phyloP scores from a whole-genome alignment of 805 yeast species.

The Torulaspora gathmanii region DNA sequence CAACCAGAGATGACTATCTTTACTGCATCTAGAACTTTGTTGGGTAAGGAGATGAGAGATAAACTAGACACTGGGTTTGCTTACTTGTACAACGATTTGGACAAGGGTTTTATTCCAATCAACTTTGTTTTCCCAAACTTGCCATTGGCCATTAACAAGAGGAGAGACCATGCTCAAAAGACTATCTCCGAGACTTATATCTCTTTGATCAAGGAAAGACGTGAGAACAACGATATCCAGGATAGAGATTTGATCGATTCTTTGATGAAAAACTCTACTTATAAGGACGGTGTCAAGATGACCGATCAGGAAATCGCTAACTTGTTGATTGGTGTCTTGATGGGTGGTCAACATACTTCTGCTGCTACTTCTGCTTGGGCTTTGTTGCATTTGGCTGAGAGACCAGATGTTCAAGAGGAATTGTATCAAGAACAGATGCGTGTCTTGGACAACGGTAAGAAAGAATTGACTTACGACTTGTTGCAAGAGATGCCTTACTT shows the following conservation, averaged over 20 bases:
- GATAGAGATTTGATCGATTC: conserved; percentile 88
- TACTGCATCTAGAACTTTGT: conserved; percentile 87
- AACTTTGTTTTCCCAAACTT: conserved; percentile 93
- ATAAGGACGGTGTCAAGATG: conserved; percentile 92
- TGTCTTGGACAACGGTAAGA: conserved; percentile 52
- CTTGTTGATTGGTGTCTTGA: conserved; percentile 86
- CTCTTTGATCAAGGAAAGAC: conserved; percentile 69
- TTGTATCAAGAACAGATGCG: conserved; percentile 67
- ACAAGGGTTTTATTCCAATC: conserved; percentile 93
- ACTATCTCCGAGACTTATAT: conserved; percentile 77
- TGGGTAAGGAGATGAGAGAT: conserved; percentile 88
- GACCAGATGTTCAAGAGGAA: conserved; percentile 80
- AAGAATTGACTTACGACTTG: conserved; percentile 73
- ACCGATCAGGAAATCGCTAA: conserved; percentile 93
- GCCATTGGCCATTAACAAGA: conserved; percentile 80
- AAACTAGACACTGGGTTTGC: conserved; percentile 82
- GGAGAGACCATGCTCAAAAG: conserved; percentile 83
- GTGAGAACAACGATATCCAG: conserved; percentile 68
- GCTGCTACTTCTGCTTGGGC: conserved; percentile 96
- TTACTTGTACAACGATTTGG: conserved; percentile 79
- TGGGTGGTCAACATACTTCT: conserved; percentile 99
- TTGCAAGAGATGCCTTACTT: conserved; percentile 76
- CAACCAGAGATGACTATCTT: conserved; percentile 95
- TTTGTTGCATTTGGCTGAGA: conserved; percentile 81
- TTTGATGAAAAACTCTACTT: conserved; percentile 72